Evolutionary conservation across 2,329 filamentous ascomycete genomes (phyloP).

Genomic region (Colletotrichum sp.): DNA sequence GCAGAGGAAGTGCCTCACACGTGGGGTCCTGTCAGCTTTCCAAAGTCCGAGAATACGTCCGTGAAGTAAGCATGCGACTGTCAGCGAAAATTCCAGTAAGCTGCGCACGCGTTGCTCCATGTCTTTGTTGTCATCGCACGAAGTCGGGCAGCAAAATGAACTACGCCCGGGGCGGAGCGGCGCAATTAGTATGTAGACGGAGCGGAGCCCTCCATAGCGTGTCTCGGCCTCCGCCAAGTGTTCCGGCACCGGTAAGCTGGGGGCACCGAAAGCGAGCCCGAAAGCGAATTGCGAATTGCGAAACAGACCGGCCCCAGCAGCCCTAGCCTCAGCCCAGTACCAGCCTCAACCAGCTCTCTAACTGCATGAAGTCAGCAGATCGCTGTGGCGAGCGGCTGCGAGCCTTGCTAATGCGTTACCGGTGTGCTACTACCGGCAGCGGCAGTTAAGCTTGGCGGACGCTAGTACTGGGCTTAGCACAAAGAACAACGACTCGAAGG

Average conservation of each 20-base stretch:
- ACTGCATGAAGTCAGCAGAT: not conserved
- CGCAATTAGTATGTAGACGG: not conserved
- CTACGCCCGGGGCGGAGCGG: not conserved
- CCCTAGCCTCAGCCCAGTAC: not conserved
- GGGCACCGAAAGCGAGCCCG: slow-evolving; percentile 6
- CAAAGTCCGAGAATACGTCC: not conserved
- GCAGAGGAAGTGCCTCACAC: not conserved
- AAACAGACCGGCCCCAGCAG: not conserved
- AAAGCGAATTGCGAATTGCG: not conserved
- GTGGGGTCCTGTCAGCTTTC: not conserved
- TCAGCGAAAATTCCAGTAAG: not conserved
- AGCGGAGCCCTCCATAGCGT: not conserved
- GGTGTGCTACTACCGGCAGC: not conserved
- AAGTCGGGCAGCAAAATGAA: not conserved
- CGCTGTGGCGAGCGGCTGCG: not conserved
- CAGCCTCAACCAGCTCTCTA: not conserved
- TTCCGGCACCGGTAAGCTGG: not conserved
- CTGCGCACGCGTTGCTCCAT: not conserved
- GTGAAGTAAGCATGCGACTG: not conserved
- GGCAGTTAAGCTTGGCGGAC: not conserved
- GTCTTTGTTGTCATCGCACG: not conserved
- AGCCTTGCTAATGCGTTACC: not conserved
- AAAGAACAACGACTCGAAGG: not conserved
- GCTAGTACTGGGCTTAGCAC: not conserved
- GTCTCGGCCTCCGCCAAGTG: not conserved